Evolutionary conservation across 306 rosid species (phyloP).

Genomic region (Corylus americana): DNA sequence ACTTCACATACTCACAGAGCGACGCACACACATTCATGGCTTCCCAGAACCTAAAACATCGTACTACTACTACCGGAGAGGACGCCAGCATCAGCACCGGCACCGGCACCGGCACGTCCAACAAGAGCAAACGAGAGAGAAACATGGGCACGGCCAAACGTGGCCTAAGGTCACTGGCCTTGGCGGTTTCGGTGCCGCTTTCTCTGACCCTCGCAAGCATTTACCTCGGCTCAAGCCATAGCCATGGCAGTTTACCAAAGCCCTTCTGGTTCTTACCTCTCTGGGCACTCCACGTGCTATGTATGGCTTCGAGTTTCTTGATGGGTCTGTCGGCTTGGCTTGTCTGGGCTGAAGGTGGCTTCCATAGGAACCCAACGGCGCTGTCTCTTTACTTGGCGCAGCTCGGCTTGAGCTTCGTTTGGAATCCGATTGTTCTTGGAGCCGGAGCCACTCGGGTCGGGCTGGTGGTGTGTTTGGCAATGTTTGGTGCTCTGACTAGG

Average conservation of each 20-base stretch:
- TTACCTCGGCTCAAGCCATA: constrained; percentile 30
- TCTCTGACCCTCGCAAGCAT: constrained; percentile 44
- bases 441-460: constrained; percentile 46
- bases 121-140: constrained; percentile 22
- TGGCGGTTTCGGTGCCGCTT: constrained; percentile 51
- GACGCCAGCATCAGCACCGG: not conserved
- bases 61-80: constrained; percentile 21
- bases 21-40: not conserved
- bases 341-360: constrained; percentile 77
- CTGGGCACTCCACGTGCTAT: constrained; percentile 49
- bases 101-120: not conserved
- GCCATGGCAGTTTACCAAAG: not conserved
- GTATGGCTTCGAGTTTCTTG: constrained; percentile 49
- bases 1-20: too few relatives aligned
- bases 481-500: constrained; percentile 35
- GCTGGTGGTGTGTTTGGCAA: constrained; percentile 33
- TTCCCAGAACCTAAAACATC: constrained; percentile 40
- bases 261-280: constrained; percentile 75
- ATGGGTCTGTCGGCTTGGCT: constrained; percentile 78
- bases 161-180: constrained; percentile 58
- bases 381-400: constrained; percentile 49
- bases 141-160: constrained; percentile 64
- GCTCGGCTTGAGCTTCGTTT: constrained; percentile 36
- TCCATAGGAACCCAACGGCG: constrained; percentile 52
- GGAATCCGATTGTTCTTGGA: constrained; percentile 64